phyloP scores from a whole-genome alignment of 345 rosid genomes.

The Populus deltoides region DNA sequence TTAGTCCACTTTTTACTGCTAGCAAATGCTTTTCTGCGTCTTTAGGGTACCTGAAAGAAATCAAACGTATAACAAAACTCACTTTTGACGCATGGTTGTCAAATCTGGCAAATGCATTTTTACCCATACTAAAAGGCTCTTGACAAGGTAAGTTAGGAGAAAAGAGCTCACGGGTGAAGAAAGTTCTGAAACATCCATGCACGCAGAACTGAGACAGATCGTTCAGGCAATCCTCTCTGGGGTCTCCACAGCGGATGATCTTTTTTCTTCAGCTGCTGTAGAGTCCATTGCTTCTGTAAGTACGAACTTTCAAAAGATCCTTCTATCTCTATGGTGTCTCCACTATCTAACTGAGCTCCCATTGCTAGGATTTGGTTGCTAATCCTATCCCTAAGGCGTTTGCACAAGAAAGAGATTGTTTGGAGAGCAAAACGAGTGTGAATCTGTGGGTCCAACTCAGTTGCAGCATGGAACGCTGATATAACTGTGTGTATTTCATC shows the following conservation, averaged over 20 bases:
- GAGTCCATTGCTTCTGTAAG: conserved; percentile 69
- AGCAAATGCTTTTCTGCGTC: conserved; percentile 96
- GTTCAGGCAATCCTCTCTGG: conserved; percentile 88
- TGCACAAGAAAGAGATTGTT: conserved; percentile 64
- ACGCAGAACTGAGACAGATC: conserved; percentile 80
- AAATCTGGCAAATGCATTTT: not conserved
- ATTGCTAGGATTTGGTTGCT: conserved; percentile 75
- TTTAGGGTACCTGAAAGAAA: conserved; percentile 71
- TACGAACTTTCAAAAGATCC: conserved; percentile 44
- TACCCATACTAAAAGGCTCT: not conserved
- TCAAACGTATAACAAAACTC: not conserved
- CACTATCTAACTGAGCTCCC: conserved; percentile 42
- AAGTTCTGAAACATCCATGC: conserved; percentile 99
- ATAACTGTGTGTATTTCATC: conserved; percentile 90
- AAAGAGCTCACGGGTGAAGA: conserved; percentile 84
- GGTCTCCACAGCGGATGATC: conserved; percentile 90
- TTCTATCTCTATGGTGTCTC: conserved; percentile 35
- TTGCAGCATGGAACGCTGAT: conserved; percentile 94
- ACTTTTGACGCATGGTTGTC: not conserved
- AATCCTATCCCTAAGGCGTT: conserved; percentile 75
- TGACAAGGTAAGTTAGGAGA: not conserved
- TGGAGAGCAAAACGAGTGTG: conserved; percentile 80
- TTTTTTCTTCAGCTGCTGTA: conserved; percentile 71
- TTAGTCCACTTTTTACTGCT: conserved; percentile 81
- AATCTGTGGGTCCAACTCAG: conserved; percentile 75